Conservation (phyloP, 768 basidiomycete species). For the Kwoniella sp. region DNA sequence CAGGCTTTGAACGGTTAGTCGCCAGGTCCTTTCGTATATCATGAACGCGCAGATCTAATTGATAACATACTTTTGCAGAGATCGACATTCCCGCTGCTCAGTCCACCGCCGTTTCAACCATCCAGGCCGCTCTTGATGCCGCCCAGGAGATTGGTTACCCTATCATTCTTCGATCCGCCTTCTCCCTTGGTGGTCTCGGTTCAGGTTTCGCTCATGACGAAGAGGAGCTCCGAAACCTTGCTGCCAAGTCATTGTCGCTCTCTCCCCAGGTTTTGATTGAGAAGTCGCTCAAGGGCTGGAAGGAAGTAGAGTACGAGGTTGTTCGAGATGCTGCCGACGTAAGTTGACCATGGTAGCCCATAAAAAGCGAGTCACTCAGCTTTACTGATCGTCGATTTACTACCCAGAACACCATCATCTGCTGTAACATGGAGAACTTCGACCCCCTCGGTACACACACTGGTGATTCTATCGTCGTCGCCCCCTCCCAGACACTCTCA, state of each 20-base stretch:
- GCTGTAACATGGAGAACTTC: constrained; percentile 85
- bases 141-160: constrained; percentile 93
- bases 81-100: constrained; percentile 95
- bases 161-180: constrained; percentile 89
- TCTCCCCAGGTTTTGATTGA: constrained; percentile 96
- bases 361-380: too few species aligned
- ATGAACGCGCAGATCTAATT: not conserved
- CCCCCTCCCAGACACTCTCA: constrained; percentile 94
- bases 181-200: constrained; percentile 95
- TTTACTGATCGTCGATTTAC: constrained; percentile 15
- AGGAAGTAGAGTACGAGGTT: constrained; percentile 98
- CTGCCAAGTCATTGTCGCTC: constrained; percentile 84
- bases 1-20: constrained; percentile 86
- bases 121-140: constrained; percentile 87
- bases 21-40: not conserved
- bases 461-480: constrained; percentile 98
- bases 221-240: constrained; percentile 89
- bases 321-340: constrained; percentile 97
- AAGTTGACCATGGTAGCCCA: too few species aligned
- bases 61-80: constrained; percentile 61
- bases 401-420: constrained; percentile 91
- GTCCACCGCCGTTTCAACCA: constrained; percentile 94
- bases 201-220: constrained; percentile 95
- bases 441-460: constrained; percentile 99
- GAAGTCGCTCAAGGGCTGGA: constrained; percentile 99